These are phyloP conservation scores for Solanum gandarillasii DNA, from an alignment of 257 asterid species.

Conservation along the genomic window DNA sequence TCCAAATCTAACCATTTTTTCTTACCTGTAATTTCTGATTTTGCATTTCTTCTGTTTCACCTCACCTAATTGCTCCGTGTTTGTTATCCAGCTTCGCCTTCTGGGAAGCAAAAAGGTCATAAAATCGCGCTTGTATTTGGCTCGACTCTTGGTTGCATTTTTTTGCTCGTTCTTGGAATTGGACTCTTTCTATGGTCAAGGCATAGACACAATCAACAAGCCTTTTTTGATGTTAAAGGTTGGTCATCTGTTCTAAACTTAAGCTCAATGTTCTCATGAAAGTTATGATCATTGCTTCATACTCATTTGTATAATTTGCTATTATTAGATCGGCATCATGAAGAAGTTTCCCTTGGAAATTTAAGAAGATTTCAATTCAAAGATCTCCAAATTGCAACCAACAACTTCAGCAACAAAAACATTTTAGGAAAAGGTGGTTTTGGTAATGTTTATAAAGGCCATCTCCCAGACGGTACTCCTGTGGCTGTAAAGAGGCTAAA, in stretches of 20 bases:
- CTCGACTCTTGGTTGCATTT: slow-evolving; percentile 50
- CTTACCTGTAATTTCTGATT: neutral
- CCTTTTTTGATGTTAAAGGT: slow-evolving; percentile 56
- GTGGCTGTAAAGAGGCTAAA: slow-evolving; percentile 91
- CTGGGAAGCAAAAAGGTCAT: slow-evolving; percentile 37
- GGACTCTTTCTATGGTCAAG: slow-evolving; percentile 64
- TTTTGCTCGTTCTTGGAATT: slow-evolving; percentile 42
- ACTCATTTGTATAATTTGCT: neutral
- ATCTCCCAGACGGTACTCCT: slow-evolving; percentile 58
- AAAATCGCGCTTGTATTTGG: slow-evolving; percentile 64
- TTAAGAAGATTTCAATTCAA: slow-evolving; percentile 68
- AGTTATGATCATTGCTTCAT: neutral
- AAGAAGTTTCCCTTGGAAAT: slow-evolving; percentile 82
- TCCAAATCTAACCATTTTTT: neutral
- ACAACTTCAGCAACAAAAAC: slow-evolving; percentile 73
- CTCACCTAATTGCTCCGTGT: neutral
- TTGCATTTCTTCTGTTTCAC: neutral
- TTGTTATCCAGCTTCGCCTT: slow-evolving; percentile 13
- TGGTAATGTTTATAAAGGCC: slow-evolving; percentile 87
- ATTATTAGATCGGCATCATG: slow-evolving; percentile 44
- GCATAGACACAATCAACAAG: slow-evolving; percentile 26
- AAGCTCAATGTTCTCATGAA: neutral
- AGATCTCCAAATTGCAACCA: slow-evolving; percentile 79
- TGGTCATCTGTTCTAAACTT: neutral
- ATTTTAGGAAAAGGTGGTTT: slow-evolving; percentile 92